Conservation (phyloP, 805 yeast genomes). For the Metschnikowia similis region DNA sequence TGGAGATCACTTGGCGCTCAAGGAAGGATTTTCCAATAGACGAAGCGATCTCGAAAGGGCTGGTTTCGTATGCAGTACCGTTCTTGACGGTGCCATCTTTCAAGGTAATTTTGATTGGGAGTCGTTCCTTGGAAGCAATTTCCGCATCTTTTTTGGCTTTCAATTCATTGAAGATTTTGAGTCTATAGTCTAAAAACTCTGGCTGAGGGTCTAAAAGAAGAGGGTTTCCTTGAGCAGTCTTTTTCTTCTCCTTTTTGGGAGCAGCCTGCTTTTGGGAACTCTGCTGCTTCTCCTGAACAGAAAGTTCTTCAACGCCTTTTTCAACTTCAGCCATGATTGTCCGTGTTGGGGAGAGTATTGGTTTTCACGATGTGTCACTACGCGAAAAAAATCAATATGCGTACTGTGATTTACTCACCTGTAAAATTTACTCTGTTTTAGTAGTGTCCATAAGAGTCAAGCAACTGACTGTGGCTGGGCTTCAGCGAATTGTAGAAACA, state of each 20-base stretch:
- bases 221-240: slow-evolving; percentile 39
- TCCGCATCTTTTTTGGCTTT: slow-evolving; percentile 73
- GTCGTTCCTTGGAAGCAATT: slow-evolving; percentile 54
- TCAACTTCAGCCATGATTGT: slow-evolving; percentile 17
- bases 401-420: slow-evolving; percentile 4
- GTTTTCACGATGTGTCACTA: not conserved
- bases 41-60: slow-evolving; percentile 82
- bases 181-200: slow-evolving; percentile 75
- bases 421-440: not conserved
- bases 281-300: slow-evolving; percentile 13
- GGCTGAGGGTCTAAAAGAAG: slow-evolving; percentile 70
- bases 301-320: slow-evolving; percentile 17
- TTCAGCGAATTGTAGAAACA: not conserved
- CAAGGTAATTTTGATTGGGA: slow-evolving; percentile 70
- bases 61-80: slow-evolving; percentile 84
- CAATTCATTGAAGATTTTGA: slow-evolving; percentile 72
- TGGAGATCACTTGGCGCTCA: slow-evolving; percentile 87
- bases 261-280: slow-evolving; percentile 11
- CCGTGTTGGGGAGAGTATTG: not conserved
- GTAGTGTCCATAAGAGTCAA: not conserved
- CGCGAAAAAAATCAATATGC: slow-evolving; percentile 4
- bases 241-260: slow-evolving; percentile 37
- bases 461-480: not conserved
- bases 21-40: slow-evolving; percentile 81
- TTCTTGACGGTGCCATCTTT: slow-evolving; percentile 79